Evolutionary conservation across 2,329 filamentous ascomycete species (phyloP), one percentile per base, ranked within the genome.

Genomic region (Fusarium oxysporum): DNA sequence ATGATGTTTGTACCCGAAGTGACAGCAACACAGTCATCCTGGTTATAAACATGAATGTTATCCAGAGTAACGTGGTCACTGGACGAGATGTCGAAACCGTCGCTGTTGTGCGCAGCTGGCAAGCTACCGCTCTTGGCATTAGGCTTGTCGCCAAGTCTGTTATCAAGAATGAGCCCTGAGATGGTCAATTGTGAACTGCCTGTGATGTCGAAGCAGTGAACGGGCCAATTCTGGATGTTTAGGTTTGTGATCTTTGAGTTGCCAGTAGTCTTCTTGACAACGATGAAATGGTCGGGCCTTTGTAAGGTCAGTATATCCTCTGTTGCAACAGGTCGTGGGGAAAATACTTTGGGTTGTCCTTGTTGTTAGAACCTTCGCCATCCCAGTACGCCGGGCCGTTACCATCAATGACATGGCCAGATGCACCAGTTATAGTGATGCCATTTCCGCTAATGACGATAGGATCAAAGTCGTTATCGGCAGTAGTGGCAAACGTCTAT

Each of bases 21-120:
- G 51, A 88, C 71, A 10, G 88, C 88, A 32, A 90, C 82, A 72
- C 88, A 90, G 73, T 90, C 88, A 68, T 90, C 88, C 79, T 90
- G 88, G 81, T 90, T 90, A 73, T 87, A 85, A 47, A 90, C 83
- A 57, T 81, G 85, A 43, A 85, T 86, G 43, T 84, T 84, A 23
- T 81, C 82, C 59, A 90, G 89, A 51, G 81, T 84, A 35, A 90
- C 82, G 55, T 82, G 82, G 33, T 79, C 81, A 40, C 85, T 87
- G 43, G 78, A 81, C 57, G 86, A 85, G 65, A 90, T 84, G 70
- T 90, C 87, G 73, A 90, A 91, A 4, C 84, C 88, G 73, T 90
- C 89, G 2, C 87, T 90, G 81, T 91, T 91, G 72, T 86, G 79
- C 9, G 48, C 48, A 21, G 48, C 48, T 3, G 48, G 48, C 6